Evolutionary conservation across 2,329 filamentous ascomycete species (phyloP), one percentile per base, ranked within the genome.

Genomic region (Ceratocystis smalleyi): DNA sequence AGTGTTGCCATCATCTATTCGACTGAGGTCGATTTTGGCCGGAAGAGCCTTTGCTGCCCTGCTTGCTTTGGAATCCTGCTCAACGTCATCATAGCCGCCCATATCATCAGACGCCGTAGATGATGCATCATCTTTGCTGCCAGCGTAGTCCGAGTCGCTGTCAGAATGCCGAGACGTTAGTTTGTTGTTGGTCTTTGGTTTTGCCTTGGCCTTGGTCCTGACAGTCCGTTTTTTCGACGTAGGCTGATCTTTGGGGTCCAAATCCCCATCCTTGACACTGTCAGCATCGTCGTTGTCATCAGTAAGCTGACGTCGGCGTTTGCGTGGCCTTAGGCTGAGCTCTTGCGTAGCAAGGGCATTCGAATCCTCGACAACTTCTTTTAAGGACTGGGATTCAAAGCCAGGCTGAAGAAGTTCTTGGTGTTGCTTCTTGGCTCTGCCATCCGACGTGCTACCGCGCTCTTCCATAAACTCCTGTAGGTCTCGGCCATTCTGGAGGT

Each of bases 1-100:
- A 72, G 96, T 91, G 66, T 95, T 87, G 0, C 94, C 95, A 72
- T 99, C 94, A 70, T 99, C 94, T 22, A 96, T 78, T 64, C 78
- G 75, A 68, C 76, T 79, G 22, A 84, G 70, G 68, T 83, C 78
- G 10, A 82, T 70, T 62, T 75, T 65, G 12, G 61, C 61, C 27
- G 30, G 3, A 5, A 60, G 57, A 17, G 54, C 64, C 57, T 66
- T 62, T 64, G 66, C 43, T 43, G 64, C 59, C 27, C 65, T 55
- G 47, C 45, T 49, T 60, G 59, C 55, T 40, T 66, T 64, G 24
- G 59, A 64, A n/a, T 65, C 64, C 4, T 49, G 47, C 6, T 59
- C 61, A 2, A 51, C 54, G 57, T 68, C 67, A 12, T 67, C 66
- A 47, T 68, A 66, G 32, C 49, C 65, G 32, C 35, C 40, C 43